These are phyloP conservation scores for Teunomyces stri DNA, from an alignment of 805 yeast species.

Conservation along the genomic window DNA sequence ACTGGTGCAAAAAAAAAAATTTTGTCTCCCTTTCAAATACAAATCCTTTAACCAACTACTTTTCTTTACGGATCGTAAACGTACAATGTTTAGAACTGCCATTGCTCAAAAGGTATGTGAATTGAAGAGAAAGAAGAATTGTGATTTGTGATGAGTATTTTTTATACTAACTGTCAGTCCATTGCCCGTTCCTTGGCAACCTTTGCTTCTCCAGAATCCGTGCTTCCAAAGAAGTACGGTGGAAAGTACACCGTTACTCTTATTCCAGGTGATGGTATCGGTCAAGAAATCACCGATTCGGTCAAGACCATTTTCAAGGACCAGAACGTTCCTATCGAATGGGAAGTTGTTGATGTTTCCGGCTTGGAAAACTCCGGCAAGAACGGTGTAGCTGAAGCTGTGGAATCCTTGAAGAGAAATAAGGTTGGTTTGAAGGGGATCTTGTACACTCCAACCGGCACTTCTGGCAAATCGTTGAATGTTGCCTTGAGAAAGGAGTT, in stretches of 20 bases:
- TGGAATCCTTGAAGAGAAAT: constrained; percentile 88
- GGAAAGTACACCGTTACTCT: constrained; percentile 92
- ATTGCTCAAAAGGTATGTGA: constrained; percentile 21
- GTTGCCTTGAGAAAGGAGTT: constrained; percentile 95
- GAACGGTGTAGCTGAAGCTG: constrained; percentile 79
- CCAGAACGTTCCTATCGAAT: constrained; percentile 88
- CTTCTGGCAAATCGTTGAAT: constrained; percentile 80
- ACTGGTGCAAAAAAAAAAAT: constrained; percentile 1
- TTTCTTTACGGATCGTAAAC: constrained; percentile 6
- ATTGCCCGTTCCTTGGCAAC: constrained; percentile 51
- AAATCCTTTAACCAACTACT: constrained; percentile 1
- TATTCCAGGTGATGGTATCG: constrained; percentile 98
- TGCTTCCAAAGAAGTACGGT: constrained; percentile 88
- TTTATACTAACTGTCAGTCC: constrained; percentile 29
- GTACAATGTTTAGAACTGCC: constrained; percentile 20
- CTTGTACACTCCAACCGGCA: constrained; percentile 82
- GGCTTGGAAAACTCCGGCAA: constrained; percentile 50
- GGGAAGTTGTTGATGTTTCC: constrained; percentile 61
- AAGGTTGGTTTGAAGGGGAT: constrained; percentile 97
- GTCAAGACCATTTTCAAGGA: constrained; percentile 86
- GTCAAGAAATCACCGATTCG: constrained; percentile 91
- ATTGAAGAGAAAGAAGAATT: too few species aligned
- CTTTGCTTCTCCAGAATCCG: constrained; percentile 56
- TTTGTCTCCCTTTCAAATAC: constrained; percentile 2
- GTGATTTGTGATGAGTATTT: too few species aligned